Percentiles rank a stretch among this genome's conserved stretches.
Evolutionary conservation across 2,329 filamentous ascomycete genomes (phyloP).

Genomic region (Talaromyces pinophilus): DNA sequence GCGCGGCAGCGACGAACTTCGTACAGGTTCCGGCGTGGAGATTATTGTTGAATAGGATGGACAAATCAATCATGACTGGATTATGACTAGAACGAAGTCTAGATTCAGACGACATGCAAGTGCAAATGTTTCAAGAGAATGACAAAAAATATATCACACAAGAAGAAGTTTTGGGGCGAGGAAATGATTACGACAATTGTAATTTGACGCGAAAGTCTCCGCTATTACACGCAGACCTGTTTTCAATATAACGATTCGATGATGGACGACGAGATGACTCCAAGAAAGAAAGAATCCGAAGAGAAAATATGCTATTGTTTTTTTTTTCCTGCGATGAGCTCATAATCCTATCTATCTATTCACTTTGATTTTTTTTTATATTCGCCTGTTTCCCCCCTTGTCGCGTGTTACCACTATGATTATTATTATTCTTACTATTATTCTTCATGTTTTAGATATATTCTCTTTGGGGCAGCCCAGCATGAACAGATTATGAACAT

Average conservation of each 20-base stretch:
- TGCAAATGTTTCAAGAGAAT: conserved; percentile 16
- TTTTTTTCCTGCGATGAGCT: conserved; percentile 20
- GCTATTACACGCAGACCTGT: conserved; percentile 15
- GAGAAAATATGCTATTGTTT: conserved; percentile 28
- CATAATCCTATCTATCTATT: conserved; percentile 22
- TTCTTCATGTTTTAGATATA: conserved; percentile 22
- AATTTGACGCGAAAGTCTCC: conserved; percentile 19
- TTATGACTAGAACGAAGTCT: conserved; percentile 3
- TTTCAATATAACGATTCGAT: conserved; percentile 45
- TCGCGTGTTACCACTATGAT: conserved; percentile 11
- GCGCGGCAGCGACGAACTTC: conserved; percentile 65
- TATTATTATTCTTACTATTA: conserved; percentile 11
- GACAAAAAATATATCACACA: conserved; percentile 15
- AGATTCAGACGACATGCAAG: conserved; percentile 13
- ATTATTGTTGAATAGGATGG: conserved; percentile 61
- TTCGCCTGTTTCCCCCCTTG: not conserved
- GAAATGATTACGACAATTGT: conserved; percentile 41
- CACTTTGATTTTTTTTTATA: conserved; percentile 17
- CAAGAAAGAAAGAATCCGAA: conserved; percentile 39
- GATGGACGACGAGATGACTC: conserved; percentile 51
- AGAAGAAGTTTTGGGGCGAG: conserved; percentile 12
- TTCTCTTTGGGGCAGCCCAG: conserved; percentile 24
- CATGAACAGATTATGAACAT: conserved; percentile 23
- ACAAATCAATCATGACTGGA: conserved; percentile 5
- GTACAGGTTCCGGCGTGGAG: conserved; percentile 61